Conservation (phyloP, 352 stramenopile species). For the Phytophthora melonis region DNA sequence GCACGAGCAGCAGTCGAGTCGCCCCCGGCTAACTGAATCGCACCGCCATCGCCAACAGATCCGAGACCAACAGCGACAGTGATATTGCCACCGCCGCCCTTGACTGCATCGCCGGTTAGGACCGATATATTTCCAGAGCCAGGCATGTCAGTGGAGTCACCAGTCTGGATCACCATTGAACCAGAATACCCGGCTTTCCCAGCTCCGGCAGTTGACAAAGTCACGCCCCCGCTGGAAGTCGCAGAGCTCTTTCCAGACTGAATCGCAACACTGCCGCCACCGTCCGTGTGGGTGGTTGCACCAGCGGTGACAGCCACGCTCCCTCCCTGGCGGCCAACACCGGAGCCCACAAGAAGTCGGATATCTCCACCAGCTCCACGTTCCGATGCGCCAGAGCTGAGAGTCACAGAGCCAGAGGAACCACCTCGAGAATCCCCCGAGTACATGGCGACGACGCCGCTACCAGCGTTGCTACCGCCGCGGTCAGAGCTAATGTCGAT, state of each 20-base stretch:
- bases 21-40: constrained; percentile 55
- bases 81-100: constrained; percentile 69
- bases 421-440: constrained; percentile 53
- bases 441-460: constrained; percentile 59
- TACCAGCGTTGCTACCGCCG: constrained; percentile 60
- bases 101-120: constrained; percentile 57
- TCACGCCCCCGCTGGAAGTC: constrained; percentile 61
- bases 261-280: constrained; percentile 64
- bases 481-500: constrained; percentile 69
- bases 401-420: constrained; percentile 69
- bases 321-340: constrained; percentile 55
- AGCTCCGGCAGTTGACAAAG: constrained; percentile 56
- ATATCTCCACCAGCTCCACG: constrained; percentile 66
- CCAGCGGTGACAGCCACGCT: constrained; percentile 55
- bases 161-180: constrained; percentile 73
- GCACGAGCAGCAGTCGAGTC: constrained; percentile 49
- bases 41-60: constrained; percentile 59
- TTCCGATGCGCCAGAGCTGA: constrained; percentile 73
- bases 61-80: constrained; percentile 57
- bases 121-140: constrained; percentile 79
- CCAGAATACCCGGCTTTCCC: constrained; percentile 79
- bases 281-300: constrained; percentile 46
- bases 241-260: constrained; percentile 60
- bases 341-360: constrained; percentile 57
- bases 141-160: constrained; percentile 51